phyloP scores from a whole-genome alignment of 169 alveolate species.

The Blepharisma undulans region DNA sequence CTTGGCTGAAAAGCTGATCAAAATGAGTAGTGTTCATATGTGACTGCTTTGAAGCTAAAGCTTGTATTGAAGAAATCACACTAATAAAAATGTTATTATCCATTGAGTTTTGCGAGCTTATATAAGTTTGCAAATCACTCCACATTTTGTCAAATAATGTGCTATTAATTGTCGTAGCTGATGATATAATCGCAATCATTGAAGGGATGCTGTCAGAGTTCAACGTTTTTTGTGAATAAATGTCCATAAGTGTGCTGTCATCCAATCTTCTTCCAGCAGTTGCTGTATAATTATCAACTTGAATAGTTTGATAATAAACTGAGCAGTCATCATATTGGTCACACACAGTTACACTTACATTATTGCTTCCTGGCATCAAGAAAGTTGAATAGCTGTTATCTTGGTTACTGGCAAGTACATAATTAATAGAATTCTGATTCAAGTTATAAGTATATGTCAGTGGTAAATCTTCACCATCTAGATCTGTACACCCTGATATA shows the following conservation, averaged over 20 bases:
- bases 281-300: background rate
- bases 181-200: background rate
- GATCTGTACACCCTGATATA: background rate
- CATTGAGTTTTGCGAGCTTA: background rate
- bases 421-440: too few relatives aligned
- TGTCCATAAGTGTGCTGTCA: background rate
- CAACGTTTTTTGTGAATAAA: background rate
- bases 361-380: background rate
- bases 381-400: background rate
- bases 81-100: background rate
- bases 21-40: background rate
- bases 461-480: background rate
- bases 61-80: background rate
- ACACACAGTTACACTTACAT: background rate
- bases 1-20: background rate
- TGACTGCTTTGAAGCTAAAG: background rate
- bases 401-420: background rate
- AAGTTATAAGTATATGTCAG: background rate
- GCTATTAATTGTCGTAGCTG: background rate
- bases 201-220: background rate
- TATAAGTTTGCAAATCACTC: background rate
- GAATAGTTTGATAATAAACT: background rate
- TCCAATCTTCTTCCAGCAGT: background rate
- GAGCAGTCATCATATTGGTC: background rate
- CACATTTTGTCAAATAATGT: background rate